These are phyloP conservation scores for Steccherinum ochraceum DNA, from an alignment of 768 basidiomycete species.

Conservation along the genomic window DNA sequence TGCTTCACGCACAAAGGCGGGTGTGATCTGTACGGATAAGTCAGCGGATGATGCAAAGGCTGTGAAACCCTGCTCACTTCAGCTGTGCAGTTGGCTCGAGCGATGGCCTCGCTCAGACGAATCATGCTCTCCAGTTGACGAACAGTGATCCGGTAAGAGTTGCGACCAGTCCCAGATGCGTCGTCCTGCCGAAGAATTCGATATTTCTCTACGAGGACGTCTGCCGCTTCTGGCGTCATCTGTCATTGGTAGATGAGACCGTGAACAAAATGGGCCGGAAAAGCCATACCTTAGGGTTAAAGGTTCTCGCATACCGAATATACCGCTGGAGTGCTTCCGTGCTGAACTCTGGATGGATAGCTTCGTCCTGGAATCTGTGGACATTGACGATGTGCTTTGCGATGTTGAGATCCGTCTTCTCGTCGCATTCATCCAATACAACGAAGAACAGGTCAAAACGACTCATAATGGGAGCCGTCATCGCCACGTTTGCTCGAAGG, in stretches of 20 bases:
- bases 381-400: slow-evolving; percentile 98
- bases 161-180: slow-evolving; percentile 76
- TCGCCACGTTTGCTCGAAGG: slow-evolving; percentile 87
- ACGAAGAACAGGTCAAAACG: slow-evolving; percentile 98
- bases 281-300: slow-evolving; percentile 82
- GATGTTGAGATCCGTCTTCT: slow-evolving; percentile 86
- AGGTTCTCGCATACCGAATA: slow-evolving; percentile 95
- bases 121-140: slow-evolving; percentile 99
- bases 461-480: slow-evolving; percentile 99
- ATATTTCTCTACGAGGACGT: slow-evolving; percentile 94
- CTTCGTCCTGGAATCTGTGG: slow-evolving; percentile 91
- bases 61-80: slow-evolving; percentile 48
- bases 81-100: slow-evolving; percentile 92
- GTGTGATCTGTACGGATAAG: slow-evolving; percentile 60
- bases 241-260: slow-evolving; percentile 24
- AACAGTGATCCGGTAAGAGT: slow-evolving; percentile 96
- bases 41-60: not conserved
- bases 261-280: slow-evolving; percentile 1
- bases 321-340: slow-evolving; percentile 96
- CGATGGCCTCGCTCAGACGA: slow-evolving; percentile 94
- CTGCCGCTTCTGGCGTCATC: slow-evolving; percentile 90
- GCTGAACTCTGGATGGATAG: slow-evolving; percentile 94
- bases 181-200: slow-evolving; percentile 90
- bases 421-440: slow-evolving; percentile 94
- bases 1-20: slow-evolving; percentile 92